Base-by-base conservation (phyloP, 208 protist species). In the Trypanosoma platydactyli region DNA sequence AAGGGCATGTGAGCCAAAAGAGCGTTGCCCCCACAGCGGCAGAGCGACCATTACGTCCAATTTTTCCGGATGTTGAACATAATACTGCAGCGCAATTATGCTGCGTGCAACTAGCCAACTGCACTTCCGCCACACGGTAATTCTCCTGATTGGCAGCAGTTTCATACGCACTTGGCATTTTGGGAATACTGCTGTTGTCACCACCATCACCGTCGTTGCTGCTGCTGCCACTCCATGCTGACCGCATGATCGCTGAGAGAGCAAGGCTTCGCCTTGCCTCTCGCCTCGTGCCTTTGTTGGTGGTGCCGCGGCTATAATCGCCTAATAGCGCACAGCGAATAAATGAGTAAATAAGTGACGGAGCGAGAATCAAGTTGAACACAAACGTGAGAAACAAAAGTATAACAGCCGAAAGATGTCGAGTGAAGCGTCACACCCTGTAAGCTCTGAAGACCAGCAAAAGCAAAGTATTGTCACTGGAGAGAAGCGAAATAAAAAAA, bases 1-100 rank as follows among this genome's bases (percentile, higher is more conserved):
- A 74, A 1, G 83, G 86, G 64, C 87, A 94, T 13, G 90, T 95
- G 24, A 93, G 72, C 88, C 90, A 95, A 48, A 92, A 87, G 12
- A 94, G 57, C 29, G 90, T 95, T 0, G 87, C 84, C 2, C 90
- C 90, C 4, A 92, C 76, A 59, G 87, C 84, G 1, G 86, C 85
- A 16, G 77, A 77, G 44, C 76, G 71, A n/a, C 84, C 79, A 40
- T 80, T 76, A 35, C 87, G 80, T 24, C 86, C 86, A 20, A 77
- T 80, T 58, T 95, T 95, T 5, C 89, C 89, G 1, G 86, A 80
- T 6, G 84, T 92, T 6, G 75, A 68, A 77, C 89, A 95, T 63
- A 93, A 71, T 22, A 93, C 87, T 4, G 77, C 80, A 12, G 84
- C 83, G 12, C 59, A 69, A 1, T 60, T 55, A 62, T 93, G 86